Conservation (phyloP, 179 eudicot genomes). For the Sideroxylon spinosum region DNA sequence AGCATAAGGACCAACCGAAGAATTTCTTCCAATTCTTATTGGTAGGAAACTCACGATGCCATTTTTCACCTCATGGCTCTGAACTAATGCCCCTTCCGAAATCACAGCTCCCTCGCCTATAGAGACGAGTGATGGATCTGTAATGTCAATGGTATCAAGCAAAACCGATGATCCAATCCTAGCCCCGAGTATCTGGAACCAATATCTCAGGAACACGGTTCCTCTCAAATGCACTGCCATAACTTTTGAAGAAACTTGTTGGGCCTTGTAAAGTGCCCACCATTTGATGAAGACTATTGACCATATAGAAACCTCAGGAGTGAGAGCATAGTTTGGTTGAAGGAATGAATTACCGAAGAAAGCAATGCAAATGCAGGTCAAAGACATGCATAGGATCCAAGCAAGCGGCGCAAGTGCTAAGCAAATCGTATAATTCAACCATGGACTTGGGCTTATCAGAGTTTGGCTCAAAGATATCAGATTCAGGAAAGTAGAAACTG, state of each 20-base stretch:
- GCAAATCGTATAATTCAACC: conserved; percentile 24
- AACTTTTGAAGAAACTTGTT: conserved; percentile 41
- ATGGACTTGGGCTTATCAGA: conserved; percentile 13
- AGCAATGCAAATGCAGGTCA: conserved; percentile 34
- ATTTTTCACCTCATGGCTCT: conserved; percentile 50
- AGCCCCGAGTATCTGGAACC: conserved; percentile 55
- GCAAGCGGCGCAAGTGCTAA: conserved; percentile 41
- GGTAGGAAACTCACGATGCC: conserved; percentile 45
- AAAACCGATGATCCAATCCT: conserved; percentile 47
- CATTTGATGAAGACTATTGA: conserved; percentile 41
- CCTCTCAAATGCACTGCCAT: conserved; percentile 55
- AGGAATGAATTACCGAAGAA: conserved; percentile 44
- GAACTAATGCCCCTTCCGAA: conserved; percentile 50
- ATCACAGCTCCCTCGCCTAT: conserved; percentile 44
- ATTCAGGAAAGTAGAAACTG: conserved; percentile 27
- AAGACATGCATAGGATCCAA: conserved; percentile 46
- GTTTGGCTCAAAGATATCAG: conserved; percentile 13
- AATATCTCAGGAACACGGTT: conserved; percentile 45
- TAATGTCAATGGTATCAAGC: conserved; percentile 48
- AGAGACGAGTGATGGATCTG: conserved; percentile 50
- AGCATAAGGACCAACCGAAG: conserved; percentile 44
- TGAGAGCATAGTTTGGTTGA: conserved; percentile 47
- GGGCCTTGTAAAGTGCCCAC: conserved; percentile 58
- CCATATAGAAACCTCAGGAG: conserved; percentile 45
- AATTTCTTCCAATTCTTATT: conserved; percentile 40